Conservation (phyloP, 192 early-diverging fungal genomes). For the Backusella sp. region DNA sequence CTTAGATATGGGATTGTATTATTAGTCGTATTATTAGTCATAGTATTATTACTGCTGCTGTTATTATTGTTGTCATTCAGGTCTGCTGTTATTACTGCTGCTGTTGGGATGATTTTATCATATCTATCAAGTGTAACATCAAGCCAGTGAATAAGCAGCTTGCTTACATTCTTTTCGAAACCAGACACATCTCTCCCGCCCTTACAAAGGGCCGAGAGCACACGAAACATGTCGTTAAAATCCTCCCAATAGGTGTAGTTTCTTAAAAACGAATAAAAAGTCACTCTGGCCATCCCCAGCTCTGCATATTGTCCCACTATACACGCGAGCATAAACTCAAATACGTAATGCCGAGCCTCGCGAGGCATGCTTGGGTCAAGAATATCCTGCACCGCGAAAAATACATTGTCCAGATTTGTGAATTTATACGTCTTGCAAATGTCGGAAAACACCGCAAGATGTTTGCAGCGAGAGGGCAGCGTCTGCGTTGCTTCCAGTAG, state of each 20-base stretch:
- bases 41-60: background rate
- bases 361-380: conserved; percentile 41
- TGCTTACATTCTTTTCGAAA: conserved; percentile 58
- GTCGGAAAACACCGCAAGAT: conserved; percentile 44
- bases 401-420: conserved; percentile 52
- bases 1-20: conserved; percentile 42
- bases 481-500: conserved; percentile 39
- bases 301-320: conserved; percentile 56
- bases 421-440: conserved; percentile 52
- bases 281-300: conserved; percentile 52
- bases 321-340: conserved; percentile 60
- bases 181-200: conserved; percentile 56
- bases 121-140: conserved; percentile 42
- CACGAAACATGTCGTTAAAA: conserved; percentile 48
- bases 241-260: conserved; percentile 50
- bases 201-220: conserved; percentile 48
- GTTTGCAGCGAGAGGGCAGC: conserved; percentile 41
- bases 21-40: background rate
- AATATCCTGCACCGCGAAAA: conserved; percentile 48
- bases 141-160: conserved; percentile 50
- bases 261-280: conserved; percentile 54
- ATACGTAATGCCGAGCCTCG: conserved; percentile 50
- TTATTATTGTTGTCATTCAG: background rate
- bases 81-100: background rate
- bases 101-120: background rate